A percentile compares a stretch with the other conserved stretches of the same genome.
phyloP scores from a whole-genome alignment of 2,329 filamentous ascomycete species.

The Pseudonectria buxi region DNA sequence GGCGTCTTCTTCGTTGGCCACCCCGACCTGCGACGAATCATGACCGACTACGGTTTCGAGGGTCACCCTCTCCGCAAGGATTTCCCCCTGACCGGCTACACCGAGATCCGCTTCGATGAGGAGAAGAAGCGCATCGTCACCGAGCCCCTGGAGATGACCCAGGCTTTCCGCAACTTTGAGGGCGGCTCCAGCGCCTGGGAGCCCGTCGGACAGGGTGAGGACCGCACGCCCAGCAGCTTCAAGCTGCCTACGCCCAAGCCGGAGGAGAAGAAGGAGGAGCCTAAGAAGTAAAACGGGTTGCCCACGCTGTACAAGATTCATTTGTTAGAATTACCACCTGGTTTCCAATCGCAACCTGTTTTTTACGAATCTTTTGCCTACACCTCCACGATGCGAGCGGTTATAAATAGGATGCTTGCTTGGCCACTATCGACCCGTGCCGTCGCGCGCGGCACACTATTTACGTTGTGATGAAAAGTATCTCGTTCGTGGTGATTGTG shows the following conservation, averaged over 20 bases:
- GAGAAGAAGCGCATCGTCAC: conserved; percentile 99
- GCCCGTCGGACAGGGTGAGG: conserved; percentile 59
- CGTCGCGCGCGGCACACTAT: too few species aligned
- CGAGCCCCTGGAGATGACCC: conserved; percentile 93
- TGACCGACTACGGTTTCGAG: conserved; percentile 99
- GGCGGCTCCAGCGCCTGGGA: conserved; percentile 70
- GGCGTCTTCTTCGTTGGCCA: conserved; percentile 95
- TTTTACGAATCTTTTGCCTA: too few species aligned
- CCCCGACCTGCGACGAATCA: conserved; percentile 91
- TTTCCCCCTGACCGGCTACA: conserved; percentile 96
- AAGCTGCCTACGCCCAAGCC: conserved; percentile 94
- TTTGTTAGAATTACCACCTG: conserved; percentile 26
- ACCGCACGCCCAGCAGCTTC: conserved; percentile 79
- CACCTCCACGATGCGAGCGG: too few species aligned
- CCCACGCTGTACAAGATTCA: conserved; percentile 26
- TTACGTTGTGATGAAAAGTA: too few species aligned
- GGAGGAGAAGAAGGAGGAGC: conserved; percentile 82
- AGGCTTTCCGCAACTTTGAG: conserved; percentile 98
- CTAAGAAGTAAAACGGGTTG: conserved; percentile 67
- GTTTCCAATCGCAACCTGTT: conserved; percentile 13
- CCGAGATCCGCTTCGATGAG: conserved; percentile 95
- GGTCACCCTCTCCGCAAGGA: conserved; percentile 96
- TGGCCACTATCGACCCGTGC: too few species aligned
- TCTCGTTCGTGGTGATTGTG: too few species aligned
- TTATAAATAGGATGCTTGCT: too few species aligned